Conservation (phyloP, 2,329 filamentous ascomycete genomes). For the Diaporthe vaccinii region DNA sequence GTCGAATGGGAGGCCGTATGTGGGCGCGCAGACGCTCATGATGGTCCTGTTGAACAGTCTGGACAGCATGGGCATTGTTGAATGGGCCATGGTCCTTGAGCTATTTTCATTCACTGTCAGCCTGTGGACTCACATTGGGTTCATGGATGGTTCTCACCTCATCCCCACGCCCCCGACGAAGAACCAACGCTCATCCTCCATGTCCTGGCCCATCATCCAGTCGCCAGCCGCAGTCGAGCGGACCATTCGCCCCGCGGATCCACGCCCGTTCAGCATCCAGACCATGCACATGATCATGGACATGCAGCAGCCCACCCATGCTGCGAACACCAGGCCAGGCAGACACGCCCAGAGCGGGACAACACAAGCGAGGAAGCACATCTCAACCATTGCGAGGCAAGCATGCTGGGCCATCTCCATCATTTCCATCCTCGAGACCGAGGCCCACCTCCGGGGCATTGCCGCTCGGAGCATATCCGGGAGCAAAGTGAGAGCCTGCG, state of each 20-base stretch:
- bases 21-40: constrained; percentile 63
- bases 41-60: constrained; percentile 56
- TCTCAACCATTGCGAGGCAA: constrained; percentile 46
- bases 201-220: constrained; percentile 47
- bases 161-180: constrained; percentile 52
- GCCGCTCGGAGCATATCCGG: constrained; percentile 43
- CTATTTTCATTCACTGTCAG: constrained; percentile 41
- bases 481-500: constrained; percentile 43
- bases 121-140: neutral
- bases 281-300: constrained; percentile 45
- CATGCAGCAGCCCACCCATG: constrained; percentile 46
- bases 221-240: constrained; percentile 45
- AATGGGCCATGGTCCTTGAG: constrained; percentile 48
- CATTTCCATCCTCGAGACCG: constrained; percentile 42
- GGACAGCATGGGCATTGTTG: constrained; percentile 52
- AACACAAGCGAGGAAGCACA: constrained; percentile 45
- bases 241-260: constrained; percentile 41
- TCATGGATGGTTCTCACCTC: constrained; percentile 45
- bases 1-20: constrained; percentile 68
- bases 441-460: constrained; percentile 6
- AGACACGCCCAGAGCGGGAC: constrained; percentile 49
- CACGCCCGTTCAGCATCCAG: constrained; percentile 48
- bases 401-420: constrained; percentile 46
- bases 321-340: constrained; percentile 48
- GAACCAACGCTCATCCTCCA: constrained; percentile 51